Evolutionary conservation across 108 stramenopile species (phyloP), one percentile per base, ranked within the genome.

Genomic region (Hondaea fermentalgiana): DNA sequence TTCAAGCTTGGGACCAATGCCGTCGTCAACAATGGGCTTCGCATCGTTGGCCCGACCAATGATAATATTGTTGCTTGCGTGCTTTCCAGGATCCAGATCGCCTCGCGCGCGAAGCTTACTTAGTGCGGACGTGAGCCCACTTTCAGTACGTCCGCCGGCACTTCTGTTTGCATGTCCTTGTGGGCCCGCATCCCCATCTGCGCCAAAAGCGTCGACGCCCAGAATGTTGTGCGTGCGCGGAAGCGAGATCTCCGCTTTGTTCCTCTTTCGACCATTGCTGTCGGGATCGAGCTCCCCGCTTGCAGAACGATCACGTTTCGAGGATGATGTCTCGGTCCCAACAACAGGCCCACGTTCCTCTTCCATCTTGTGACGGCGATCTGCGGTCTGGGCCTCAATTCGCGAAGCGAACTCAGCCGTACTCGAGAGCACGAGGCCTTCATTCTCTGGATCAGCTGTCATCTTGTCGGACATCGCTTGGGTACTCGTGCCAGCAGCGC

Each of bases 1-100:
- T 88, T 99, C 98, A 5, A 99, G 92, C 89, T 97, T 98, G 51
- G 45, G 49, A 21, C 76, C 76, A 12, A 12, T 6, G n/a, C 91
- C 88, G 19, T 35, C 28, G 44, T 83, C 76, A 12, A 53, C 51
- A 3, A 83, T 83, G 28, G 76, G 76, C 28, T 83, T 47, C 0
- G 76, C 49, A 23, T 83, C 76, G 23, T 83, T 83, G 2, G 76
- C 76, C 6, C 76, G 45, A 12, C 76, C 76, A 47, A 83, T 53
- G 0, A 83, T 53, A 35, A 83, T 83, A 53, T 43, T 43, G 72
- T 45, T 35, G 35, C 35, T 43, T 45, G 44, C n/a, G 21, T n/a
- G 72, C 44, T 43, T 43, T 0, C 23, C 5, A 14, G 72, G 72
- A 43, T 45, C 72, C 19, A 72, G 57, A 43, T 43, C 72, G 16